Evolutionary conservation across 2,329 filamentous ascomycete genomes (phyloP).

Genomic region (Cytospora mali): DNA sequence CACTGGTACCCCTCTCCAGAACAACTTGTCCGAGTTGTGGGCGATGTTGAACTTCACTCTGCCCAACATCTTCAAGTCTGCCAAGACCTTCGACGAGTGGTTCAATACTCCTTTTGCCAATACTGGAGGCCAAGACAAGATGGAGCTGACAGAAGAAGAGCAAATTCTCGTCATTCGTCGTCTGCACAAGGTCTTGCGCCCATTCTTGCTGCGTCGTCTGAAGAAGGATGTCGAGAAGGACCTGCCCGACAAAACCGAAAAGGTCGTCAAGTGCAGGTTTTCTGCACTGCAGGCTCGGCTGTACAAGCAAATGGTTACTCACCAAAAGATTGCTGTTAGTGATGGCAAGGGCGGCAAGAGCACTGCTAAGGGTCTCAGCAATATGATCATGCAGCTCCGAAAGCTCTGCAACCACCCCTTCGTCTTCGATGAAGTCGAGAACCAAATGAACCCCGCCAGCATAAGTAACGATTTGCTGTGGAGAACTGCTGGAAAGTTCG

Average conservation of each 20-base stretch:
- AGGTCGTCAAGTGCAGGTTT: slow-evolving; percentile 99
- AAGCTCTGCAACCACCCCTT: slow-evolving; percentile 99
- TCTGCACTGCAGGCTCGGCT: slow-evolving; percentile 90
- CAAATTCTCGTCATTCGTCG: slow-evolving; percentile 97
- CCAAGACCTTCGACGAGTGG: slow-evolving; percentile 99
- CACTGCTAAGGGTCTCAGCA: slow-evolving; percentile 90
- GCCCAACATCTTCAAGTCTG: slow-evolving; percentile 98
- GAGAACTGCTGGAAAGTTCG: slow-evolving; percentile 96
- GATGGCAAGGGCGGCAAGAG: slow-evolving; percentile 96
- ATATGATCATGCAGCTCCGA: slow-evolving; percentile 99
- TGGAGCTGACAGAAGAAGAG: slow-evolving; percentile 99
- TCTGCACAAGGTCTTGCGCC: slow-evolving; percentile 94
- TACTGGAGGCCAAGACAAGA: slow-evolving; percentile 96
- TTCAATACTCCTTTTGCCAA: slow-evolving; percentile 99
- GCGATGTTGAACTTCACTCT: slow-evolving; percentile 97
- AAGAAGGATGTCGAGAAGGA: slow-evolving; percentile 99
- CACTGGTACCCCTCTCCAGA: slow-evolving; percentile 95
- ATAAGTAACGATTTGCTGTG: slow-evolving; percentile 91
- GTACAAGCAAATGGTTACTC: slow-evolving; percentile 96
- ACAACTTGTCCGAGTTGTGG: slow-evolving; percentile 96
- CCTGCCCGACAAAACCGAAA: slow-evolving; percentile 96
- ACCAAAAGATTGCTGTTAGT: slow-evolving; percentile 92
- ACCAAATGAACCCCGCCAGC: slow-evolving; percentile 91
- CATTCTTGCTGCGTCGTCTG: slow-evolving; percentile 95
- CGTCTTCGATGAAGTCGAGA: slow-evolving; percentile 96